A percentile compares a stretch with the other conserved stretches of the same genome.
These are phyloP conservation scores for Glarea lozoyensis DNA, from an alignment of 495 filamentous ascomycete species.

Conservation along the genomic window DNA sequence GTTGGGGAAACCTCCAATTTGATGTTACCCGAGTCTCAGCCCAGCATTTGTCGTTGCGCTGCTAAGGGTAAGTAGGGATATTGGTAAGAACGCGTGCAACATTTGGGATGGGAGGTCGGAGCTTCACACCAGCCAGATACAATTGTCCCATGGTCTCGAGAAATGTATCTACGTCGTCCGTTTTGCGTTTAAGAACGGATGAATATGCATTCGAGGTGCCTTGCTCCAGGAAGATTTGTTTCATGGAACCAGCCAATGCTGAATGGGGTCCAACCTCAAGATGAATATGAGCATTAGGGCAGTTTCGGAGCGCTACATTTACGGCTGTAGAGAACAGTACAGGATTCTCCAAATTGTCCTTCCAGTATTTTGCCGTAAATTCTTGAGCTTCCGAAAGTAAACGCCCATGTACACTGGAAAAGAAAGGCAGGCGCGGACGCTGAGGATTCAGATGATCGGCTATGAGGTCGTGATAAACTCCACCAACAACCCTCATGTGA, in stretches of 20 bases:
- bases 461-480: neutral
- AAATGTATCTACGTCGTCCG: slow-evolving; percentile 31
- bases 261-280: slow-evolving; percentile 11
- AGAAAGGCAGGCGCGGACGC: neutral
- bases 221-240: slow-evolving; percentile 28
- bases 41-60: slow-evolving; percentile 20
- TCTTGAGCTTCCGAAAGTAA: neutral
- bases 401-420: neutral
- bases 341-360: slow-evolving; percentile 2
- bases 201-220: slow-evolving; percentile 15
- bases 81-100: slow-evolving; percentile 28
- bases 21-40: slow-evolving; percentile 21
- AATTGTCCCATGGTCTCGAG: slow-evolving; percentile 31
- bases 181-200: neutral
- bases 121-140: neutral
- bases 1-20: slow-evolving; percentile 18
- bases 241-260: slow-evolving; percentile 50
- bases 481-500: neutral
- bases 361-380: slow-evolving; percentile 8
- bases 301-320: neutral
- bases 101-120: slow-evolving; percentile 24
- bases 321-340: slow-evolving; percentile 1
- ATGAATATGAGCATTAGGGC: neutral
- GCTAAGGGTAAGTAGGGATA: slow-evolving; percentile 29
- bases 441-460: neutral